Conservation (phyloP, 2,329 filamentous ascomycete genomes). For the Amesomyces nigricolor region DNA sequence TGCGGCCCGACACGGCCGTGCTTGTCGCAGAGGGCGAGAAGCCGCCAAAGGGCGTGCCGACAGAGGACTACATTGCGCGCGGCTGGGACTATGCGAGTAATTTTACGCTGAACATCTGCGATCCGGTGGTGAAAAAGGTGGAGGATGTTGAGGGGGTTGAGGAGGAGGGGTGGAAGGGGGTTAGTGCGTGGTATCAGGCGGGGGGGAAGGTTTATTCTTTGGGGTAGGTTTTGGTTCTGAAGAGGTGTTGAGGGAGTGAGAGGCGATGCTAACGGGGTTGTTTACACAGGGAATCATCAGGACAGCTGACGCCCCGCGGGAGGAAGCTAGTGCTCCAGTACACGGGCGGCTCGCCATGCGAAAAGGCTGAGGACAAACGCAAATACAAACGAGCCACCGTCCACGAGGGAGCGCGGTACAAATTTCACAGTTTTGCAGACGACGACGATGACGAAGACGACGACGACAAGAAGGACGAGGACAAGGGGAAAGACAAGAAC, state of each 20-base stretch:
- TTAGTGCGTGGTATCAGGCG: slow-evolving; percentile 70
- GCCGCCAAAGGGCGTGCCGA: slow-evolving; percentile 37
- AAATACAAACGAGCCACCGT: slow-evolving; percentile 31
- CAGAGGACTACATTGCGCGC: slow-evolving; percentile 55
- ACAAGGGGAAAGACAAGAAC: slow-evolving; percentile 16
- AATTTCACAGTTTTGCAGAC: slow-evolving; percentile 18
- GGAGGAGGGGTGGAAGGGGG: slow-evolving; percentile 58
- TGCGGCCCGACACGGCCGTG: slow-evolving; percentile 50
- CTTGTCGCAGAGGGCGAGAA: slow-evolving; percentile 39
- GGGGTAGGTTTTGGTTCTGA: no score
- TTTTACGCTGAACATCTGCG: slow-evolving; percentile 80
- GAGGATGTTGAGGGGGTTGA: slow-evolving; percentile 60
- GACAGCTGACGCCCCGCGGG: slow-evolving; percentile 53
- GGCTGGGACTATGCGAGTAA: slow-evolving; percentile 75
- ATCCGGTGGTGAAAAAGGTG: slow-evolving; percentile 62
- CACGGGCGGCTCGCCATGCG: slow-evolving; percentile 70
- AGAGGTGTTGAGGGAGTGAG: no score
- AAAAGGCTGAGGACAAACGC: slow-evolving; percentile 33
- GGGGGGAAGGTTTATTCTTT: slow-evolving; percentile 66
- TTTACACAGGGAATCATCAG: slow-evolving; percentile 46
- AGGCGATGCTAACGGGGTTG: slow-evolving; percentile 14
- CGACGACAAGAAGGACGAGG: slow-evolving; percentile 30
- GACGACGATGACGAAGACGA: slow-evolving; percentile 13
- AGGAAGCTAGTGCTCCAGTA: slow-evolving; percentile 74
- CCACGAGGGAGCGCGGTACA: slow-evolving; percentile 34